A percentile compares a stretch with the other conserved stretches of the same genome.
Conservation (phyloP, 345 rosid species). For the Turnera subulata region DNA sequence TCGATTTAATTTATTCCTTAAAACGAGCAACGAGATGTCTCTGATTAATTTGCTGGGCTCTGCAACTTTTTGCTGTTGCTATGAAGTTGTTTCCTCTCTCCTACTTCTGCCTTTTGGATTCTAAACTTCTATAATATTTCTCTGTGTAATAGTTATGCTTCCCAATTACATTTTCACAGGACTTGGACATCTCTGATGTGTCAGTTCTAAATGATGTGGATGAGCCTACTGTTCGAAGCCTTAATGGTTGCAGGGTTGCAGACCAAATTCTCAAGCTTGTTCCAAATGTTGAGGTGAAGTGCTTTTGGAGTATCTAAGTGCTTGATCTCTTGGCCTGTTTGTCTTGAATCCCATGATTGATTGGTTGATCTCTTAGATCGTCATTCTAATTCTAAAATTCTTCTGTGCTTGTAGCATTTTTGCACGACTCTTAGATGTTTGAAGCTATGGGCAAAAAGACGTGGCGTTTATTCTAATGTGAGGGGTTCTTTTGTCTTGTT, state of each 20-base stretch:
- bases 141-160: too few relatives aligned
- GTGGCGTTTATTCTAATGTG: conserved; percentile 74
- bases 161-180: conserved; percentile 39
- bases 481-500: conserved; percentile 10
- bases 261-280: conserved; percentile 91
- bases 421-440: conserved; percentile 57
- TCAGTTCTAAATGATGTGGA: conserved; percentile 70
- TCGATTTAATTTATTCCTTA: too few relatives aligned
- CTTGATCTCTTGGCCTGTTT: conserved; percentile 4
- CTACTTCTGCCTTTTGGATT: too few relatives aligned
- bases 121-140: too few relatives aligned
- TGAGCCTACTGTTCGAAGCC: conserved; percentile 92
- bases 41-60: too few relatives aligned
- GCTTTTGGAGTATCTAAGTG: background rate
- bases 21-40: too few relatives aligned
- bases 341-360: background rate
- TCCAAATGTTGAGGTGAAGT: conserved; percentile 77
- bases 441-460: conserved; percentile 67
- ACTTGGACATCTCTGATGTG: conserved; percentile 71
- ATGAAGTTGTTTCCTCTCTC: too few relatives aligned
- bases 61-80: too few relatives aligned
- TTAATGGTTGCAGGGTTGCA: conserved; percentile 97
- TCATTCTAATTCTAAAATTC: conserved; percentile 4
- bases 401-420: conserved; percentile 50
- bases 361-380: background rate